A percentile compares a stretch with the other conserved stretches of the same genome.
Evolutionary conservation across 2,329 filamentous ascomycete genomes (phyloP).

Genomic region (Exserohilum turcica): DNA sequence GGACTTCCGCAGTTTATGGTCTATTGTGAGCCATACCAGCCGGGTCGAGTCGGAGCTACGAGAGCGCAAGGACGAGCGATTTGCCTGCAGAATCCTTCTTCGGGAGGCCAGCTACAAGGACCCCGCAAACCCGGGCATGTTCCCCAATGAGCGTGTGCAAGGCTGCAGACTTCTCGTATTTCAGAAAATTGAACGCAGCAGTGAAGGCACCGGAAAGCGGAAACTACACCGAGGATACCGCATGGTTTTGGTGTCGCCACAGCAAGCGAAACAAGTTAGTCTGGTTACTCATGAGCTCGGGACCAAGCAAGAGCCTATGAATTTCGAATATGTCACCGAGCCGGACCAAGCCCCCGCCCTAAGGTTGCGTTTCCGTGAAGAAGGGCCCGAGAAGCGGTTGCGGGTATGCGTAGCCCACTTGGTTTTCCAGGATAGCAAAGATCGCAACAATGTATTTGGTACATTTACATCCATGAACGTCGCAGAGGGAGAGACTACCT

Average conservation of each 20-base stretch:
- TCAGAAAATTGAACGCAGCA: conserved; percentile 70
- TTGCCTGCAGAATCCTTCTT: conserved; percentile 71
- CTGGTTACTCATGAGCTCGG: conserved; percentile 73
- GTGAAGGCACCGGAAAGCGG: conserved; percentile 73
- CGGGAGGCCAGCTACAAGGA: conserved; percentile 83
- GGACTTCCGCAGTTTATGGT: conserved; percentile 81
- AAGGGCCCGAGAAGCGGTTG: conserved; percentile 52
- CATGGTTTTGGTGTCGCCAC: conserved; percentile 76
- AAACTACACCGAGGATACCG: conserved; percentile 79
- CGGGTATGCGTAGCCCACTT: conserved; percentile 70
- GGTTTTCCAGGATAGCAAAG: conserved; percentile 74
- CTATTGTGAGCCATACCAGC: conserved; percentile 81
- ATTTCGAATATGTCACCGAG: conserved; percentile 69
- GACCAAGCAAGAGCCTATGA: conserved; percentile 66
- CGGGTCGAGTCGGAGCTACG: conserved; percentile 75
- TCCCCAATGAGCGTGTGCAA: conserved; percentile 74
- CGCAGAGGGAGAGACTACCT: conserved; percentile 70
- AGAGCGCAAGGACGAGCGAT: conserved; percentile 69
- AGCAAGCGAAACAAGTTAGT: conserved; percentile 76
- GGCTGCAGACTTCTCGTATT: conserved; percentile 77
- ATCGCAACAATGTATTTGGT: conserved; percentile 73
- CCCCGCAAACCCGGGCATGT: conserved; percentile 69
- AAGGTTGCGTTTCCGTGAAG: conserved; percentile 71
- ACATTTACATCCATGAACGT: conserved; percentile 75
- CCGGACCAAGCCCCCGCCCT: conserved; percentile 71